Evolutionary conservation across 2,329 filamentous ascomycete species (phyloP), one percentile per base, ranked within the genome.

Genomic region (Cladosporium oxysporum): DNA sequence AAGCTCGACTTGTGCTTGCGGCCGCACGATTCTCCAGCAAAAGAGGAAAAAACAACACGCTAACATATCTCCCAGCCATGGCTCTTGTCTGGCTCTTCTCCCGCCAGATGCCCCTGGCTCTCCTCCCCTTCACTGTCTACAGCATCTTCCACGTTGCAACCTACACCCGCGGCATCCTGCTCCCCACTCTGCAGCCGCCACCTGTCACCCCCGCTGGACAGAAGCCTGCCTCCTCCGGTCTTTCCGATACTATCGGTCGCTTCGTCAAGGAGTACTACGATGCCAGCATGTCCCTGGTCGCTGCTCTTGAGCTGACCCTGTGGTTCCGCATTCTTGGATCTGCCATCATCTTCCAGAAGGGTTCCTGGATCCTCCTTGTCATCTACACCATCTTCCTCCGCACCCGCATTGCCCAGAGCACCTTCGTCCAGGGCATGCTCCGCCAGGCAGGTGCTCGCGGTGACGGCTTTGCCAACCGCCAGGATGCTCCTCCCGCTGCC

Each of bases 191-290:
- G 74, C 85, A 90, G 75, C 91, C 93, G 18, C 85, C 88, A 55
- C 78, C 82, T 69, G 74, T 83, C 41, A 80, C 85, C 41, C 71
- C 74, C 14, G 79, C 86, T 47, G 83, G 85, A 50, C 85, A 87
- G 66, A 90, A 78, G 80, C 82, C 75, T 73, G 81, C 87, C 81
- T 82, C 83, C 37, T 85, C 85, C 68, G 88, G 88, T 52, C 80
- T 93, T 65, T 89, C 91, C 63, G 93, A 97, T 69, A 87, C 85
- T 72, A 97, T 99, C 78, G 93, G 93, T 72, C 86, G 85, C 74
- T 99, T 99, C 75, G 93, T 99, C 79, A 98, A 98, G 88, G 88
- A 93, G 78, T 97, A 98, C 87, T 99, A 99, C 78, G 95, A 99
- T 78, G 83, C 87, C 68, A 96, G 92, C 80, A 99, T 99, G 95